These are phyloP conservation scores for Aspergillus tamarii DNA, from an alignment of 2,329 filamentous ascomycete species.

Conservation along the genomic window DNA sequence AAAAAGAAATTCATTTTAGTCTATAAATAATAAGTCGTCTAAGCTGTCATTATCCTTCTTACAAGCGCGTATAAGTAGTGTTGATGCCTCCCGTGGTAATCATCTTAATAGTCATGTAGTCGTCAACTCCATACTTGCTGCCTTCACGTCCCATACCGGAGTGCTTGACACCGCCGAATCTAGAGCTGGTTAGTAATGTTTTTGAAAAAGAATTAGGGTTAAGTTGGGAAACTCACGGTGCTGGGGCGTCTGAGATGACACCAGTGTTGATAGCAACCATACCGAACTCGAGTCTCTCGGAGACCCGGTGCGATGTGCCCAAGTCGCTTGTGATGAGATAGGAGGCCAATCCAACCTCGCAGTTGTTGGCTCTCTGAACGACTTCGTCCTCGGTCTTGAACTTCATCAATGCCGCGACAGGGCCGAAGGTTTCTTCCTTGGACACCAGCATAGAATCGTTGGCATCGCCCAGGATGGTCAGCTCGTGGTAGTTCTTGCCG, in stretches of 20 bases:
- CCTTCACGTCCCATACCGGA: conserved; percentile 78
- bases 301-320: conserved; percentile 57
- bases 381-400: conserved; percentile 88
- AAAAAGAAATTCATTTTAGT: background rate
- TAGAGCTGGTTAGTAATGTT: conserved; percentile 19
- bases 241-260: conserved; percentile 49
- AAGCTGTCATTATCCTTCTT: background rate
- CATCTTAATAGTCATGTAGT: conserved; percentile 72
- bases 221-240: background rate
- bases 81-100: conserved; percentile 18
- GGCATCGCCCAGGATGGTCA: conserved; percentile 84
- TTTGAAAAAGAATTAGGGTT: background rate
- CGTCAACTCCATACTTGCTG: conserved; percentile 71
- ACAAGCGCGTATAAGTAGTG: conserved; percentile 8
- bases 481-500: conserved; percentile 81
- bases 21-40: background rate
- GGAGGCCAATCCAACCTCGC: conserved; percentile 41
- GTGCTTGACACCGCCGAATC: conserved; percentile 78
- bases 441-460: conserved; percentile 78
- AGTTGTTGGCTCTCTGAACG: conserved; percentile 73
- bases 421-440: conserved; percentile 88
- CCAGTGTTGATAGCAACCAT: conserved; percentile 70
- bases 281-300: conserved; percentile 54
- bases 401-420: conserved; percentile 80
- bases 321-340: conserved; percentile 67